A percentile compares a stretch with the other conserved stretches of the same genome.
phyloP scores from a whole-genome alignment of 169 alveolate genomes.

The Cyclospora cayetanensis region DNA sequence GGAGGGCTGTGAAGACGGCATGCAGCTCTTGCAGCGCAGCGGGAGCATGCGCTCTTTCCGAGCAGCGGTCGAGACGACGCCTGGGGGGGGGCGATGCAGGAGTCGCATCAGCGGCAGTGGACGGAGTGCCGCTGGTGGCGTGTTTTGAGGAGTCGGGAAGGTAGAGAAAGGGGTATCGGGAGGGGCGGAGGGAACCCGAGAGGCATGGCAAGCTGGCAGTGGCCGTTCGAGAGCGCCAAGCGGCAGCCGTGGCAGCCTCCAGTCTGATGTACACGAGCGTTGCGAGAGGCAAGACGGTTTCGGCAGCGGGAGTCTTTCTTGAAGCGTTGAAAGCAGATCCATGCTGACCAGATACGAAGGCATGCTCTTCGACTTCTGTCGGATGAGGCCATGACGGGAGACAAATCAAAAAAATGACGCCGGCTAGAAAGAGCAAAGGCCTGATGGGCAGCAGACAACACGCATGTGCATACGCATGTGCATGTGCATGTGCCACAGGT shows the following conservation, averaged over 20 bases:
- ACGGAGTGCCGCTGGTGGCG: no score
- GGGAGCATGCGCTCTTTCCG: constrained; percentile 22
- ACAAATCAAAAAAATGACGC: neutral
- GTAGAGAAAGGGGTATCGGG: neutral
- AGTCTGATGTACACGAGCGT: neutral
- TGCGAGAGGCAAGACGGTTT: neutral
- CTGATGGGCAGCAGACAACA: neutral
- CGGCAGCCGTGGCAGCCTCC: constrained; percentile 15
- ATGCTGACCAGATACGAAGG: constrained; percentile 20
- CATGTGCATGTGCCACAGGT: neutral
- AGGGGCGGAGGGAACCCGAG: constrained; percentile 23
- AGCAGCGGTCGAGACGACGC: neutral
- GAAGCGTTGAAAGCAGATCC: neutral
- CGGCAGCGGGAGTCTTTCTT: neutral
- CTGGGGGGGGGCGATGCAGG: no score
- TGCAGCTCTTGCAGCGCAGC: neutral
- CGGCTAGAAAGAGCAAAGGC: neutral
- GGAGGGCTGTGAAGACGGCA: neutral
- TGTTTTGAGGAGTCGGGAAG: neutral
- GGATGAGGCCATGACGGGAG: neutral
- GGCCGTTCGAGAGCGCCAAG: neutral
- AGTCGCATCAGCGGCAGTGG: no score
- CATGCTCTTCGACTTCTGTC: constrained; percentile 26
- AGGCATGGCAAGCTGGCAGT: neutral
- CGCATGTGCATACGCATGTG: neutral